Percentiles rank a stretch among this genome's conserved stretches.
Evolutionary conservation across 73 alveolate genomes (phyloP).

Genomic region (Diophrys appendiculata): DNA sequence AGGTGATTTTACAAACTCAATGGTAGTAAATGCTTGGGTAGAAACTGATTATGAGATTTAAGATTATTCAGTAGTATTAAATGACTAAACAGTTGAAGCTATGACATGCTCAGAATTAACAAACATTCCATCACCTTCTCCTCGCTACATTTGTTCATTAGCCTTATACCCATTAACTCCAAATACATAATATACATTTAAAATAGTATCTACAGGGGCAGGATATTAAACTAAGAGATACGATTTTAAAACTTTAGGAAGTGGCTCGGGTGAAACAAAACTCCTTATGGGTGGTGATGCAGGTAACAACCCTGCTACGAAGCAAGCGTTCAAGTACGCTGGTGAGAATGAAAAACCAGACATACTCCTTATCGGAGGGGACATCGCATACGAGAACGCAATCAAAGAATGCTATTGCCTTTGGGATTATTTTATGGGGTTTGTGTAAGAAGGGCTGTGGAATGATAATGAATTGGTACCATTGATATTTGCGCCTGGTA

Average conservation of each 20-base stretch:
- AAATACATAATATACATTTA: not conserved
- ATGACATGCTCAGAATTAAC: too few species aligned
- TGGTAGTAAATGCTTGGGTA: not conserved
- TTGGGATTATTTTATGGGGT: not conserved
- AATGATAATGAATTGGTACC: conserved; percentile 10
- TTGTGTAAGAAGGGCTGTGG: not conserved
- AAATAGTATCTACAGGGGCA: not conserved
- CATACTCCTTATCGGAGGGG: conserved; percentile 69
- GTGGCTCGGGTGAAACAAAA: too few species aligned
- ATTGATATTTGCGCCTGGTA: conserved; percentile 20
- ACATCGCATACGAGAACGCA: conserved; percentile 71
- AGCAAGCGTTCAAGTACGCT: conserved; percentile 19
- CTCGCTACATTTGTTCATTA: not conserved
- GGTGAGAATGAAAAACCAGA: conserved; percentile 37
- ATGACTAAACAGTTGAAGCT: too few species aligned
- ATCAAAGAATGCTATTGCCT: conserved; percentile 51
- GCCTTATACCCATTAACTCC: not conserved
- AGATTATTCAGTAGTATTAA: not conserved
- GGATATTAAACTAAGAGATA: not conserved
- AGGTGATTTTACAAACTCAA: not conserved
- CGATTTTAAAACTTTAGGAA: not conserved
- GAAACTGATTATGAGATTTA: not conserved
- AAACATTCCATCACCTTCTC: too few species aligned
- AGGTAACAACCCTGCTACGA: conserved; percentile 26
- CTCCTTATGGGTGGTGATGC: conserved; percentile 49